Evolutionary conservation across 2,329 filamentous ascomycete species (phyloP), one percentile per base, ranked within the genome.

Genomic region (Colletotrichum australisinense): DNA sequence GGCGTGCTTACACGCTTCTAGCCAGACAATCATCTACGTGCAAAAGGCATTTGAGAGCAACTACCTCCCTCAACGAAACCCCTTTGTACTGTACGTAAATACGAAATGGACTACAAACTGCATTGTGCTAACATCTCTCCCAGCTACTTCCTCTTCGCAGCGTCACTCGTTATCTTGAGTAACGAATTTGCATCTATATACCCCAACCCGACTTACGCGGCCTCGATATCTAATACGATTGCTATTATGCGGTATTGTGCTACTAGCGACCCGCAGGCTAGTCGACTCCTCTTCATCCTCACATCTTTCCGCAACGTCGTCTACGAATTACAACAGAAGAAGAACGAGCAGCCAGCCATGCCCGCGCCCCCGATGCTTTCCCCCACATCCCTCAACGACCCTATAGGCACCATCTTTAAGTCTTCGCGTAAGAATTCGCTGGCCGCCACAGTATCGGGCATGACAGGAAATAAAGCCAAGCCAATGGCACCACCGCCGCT

Each of bases 71-170:
- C 84, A 83, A 63, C 83, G 88, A 59, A 88, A 91, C 74, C 89
- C 88, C 0, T 89, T 91, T 72, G 82, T 89, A 65, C 84, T 90
- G 89, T 91, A 79, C 82, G 88, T 80, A 22, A 12, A 46, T 6
- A 59, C 56, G 8, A 9, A 62, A 73, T n/a, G 24, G 26, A 4
- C 26, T 3, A 8, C 42, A 26, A 65, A 14, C 22, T 2, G 6
- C 12, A 11, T 49, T n/a, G 16, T 57, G 22, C 74, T 77, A 35
- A 79, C 73, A 62, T 16, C 1, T 2, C 19, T 2, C 11, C 22
- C 32, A 91, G 89, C 75, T 87, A 90, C 76, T 89, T 88, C 67
- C 82, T 91, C 52, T 91, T 90, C 73, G 83, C 88, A 5, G 87
- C 89, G 1, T 83, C 86, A 0, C 82, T 91, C 2, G 83, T 91